Percentiles rank a stretch among this genome's conserved stretches.
These are phyloP conservation scores for Citrullus mucosospermus DNA, from an alignment of 306 rosid species.

Conservation along the genomic window DNA sequence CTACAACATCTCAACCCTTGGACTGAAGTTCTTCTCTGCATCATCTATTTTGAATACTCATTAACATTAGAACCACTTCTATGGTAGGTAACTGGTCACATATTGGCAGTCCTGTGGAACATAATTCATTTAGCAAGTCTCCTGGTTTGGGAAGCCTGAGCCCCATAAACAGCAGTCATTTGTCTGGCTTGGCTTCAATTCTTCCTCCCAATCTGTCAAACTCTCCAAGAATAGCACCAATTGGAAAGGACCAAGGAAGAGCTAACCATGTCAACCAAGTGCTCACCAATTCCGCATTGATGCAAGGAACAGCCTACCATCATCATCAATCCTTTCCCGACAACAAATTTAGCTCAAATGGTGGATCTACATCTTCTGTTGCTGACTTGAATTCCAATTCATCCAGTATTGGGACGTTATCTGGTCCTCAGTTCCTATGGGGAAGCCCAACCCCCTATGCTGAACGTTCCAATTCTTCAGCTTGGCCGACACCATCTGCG, in stretches of 20 bases:
- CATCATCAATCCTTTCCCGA: conserved; percentile 62
- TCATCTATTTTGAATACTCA: neutral
- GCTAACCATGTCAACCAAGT: conserved; percentile 34
- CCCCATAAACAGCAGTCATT: conserved; percentile 54
- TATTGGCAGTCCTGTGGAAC: conserved; percentile 71
- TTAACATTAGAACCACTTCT: conserved; percentile 3
- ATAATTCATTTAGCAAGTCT: conserved; percentile 52
- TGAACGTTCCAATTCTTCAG: conserved; percentile 46
- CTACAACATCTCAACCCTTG: neutral
- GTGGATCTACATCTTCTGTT: conserved; percentile 46
- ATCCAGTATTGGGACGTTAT: conserved; percentile 61
- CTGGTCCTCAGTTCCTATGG: conserved; percentile 96
- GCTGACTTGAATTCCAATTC: conserved; percentile 45
- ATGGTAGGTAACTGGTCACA: conserved; percentile 66
- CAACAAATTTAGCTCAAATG: conserved; percentile 44
- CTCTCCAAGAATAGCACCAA: conserved; percentile 71
- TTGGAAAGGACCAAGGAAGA: conserved; percentile 84
- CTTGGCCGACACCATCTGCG: conserved; percentile 53
- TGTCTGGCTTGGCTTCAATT: conserved; percentile 77
- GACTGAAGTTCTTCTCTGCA: neutral
- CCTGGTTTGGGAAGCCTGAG: conserved; percentile 57
- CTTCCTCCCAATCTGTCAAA: conserved; percentile 54
- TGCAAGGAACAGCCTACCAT: conserved; percentile 46
- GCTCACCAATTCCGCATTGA: conserved; percentile 27
- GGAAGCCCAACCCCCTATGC: conserved; percentile 73